Conservation (phyloP, 148 eudicot species). For the Rhododendron griersonianum region DNA sequence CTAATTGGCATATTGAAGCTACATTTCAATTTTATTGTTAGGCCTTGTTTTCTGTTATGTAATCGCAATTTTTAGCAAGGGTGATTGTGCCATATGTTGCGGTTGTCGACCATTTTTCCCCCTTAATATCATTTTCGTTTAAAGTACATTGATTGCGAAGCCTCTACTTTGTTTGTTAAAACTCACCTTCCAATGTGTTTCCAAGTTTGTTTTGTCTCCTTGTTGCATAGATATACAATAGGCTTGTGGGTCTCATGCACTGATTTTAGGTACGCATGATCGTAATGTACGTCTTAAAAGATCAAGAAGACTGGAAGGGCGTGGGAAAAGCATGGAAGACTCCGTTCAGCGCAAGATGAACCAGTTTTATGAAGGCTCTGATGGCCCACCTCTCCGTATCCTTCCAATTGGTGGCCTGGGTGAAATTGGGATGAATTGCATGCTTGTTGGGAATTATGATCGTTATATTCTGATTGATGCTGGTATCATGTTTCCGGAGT, state of each 20-base stretch:
- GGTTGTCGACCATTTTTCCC: neutral
- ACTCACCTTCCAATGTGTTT: neutral
- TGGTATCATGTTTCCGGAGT: slow-evolving; percentile 98
- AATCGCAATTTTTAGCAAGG: neutral
- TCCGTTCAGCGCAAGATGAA: slow-evolving; percentile 92
- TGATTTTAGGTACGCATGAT: slow-evolving; percentile 45
- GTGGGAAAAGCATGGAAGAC: slow-evolving; percentile 92
- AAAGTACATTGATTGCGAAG: neutral
- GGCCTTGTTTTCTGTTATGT: neutral
- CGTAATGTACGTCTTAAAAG: slow-evolving; percentile 56
- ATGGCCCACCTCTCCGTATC: slow-evolving; percentile 90
- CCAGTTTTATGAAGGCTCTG: slow-evolving; percentile 90
- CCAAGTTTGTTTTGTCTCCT: neutral
- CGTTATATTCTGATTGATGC: slow-evolving; percentile 97
- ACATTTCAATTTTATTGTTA: neutral
- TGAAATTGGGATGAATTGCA: slow-evolving; percentile 99
- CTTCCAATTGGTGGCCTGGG: slow-evolving; percentile 98
- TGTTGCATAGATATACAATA: neutral
- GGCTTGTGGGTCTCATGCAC: neutral
- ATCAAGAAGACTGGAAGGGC: slow-evolving; percentile 68
- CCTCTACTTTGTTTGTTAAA: neutral
- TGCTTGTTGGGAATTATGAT: slow-evolving; percentile 96
- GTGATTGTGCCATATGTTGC: neutral
- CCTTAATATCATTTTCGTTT: neutral
- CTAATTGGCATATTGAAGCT: neutral